Conservation (phyloP, 805 yeast species). For the Zygoascus biomembranicola region DNA sequence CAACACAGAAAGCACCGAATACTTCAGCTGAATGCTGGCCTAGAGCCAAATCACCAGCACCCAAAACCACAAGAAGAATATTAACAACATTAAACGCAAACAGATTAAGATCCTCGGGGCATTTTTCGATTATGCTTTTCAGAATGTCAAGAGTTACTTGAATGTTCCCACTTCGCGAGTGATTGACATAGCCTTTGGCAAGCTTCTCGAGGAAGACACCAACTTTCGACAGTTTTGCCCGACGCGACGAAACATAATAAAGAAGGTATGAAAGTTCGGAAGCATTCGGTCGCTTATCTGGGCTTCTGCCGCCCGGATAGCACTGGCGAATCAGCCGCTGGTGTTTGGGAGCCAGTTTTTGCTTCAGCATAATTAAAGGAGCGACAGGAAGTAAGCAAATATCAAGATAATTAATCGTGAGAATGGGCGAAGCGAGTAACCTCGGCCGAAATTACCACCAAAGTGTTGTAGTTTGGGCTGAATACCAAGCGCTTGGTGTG, state of each 20-base stretch:
- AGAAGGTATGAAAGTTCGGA: slow-evolving; percentile 82
- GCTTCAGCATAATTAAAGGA: slow-evolving; percentile 3
- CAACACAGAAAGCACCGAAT: slow-evolving; percentile 34
- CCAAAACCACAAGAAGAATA: slow-evolving; percentile 46
- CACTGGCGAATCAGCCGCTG: slow-evolving; percentile 86
- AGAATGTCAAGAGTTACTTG: slow-evolving; percentile 72
- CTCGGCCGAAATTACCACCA: too few species aligned
- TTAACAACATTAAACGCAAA: slow-evolving; percentile 63
- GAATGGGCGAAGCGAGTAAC: too few species aligned
- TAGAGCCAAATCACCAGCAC: slow-evolving; percentile 52
- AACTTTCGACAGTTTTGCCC: slow-evolving; percentile 84
- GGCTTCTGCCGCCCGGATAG: slow-evolving; percentile 81
- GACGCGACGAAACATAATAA: slow-evolving; percentile 83
- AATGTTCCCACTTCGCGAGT: slow-evolving; percentile 66
- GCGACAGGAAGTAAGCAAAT: neutral
- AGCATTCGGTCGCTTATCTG: slow-evolving; percentile 85
- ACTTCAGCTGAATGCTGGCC: slow-evolving; percentile 33
- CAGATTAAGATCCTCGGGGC: slow-evolving; percentile 76
- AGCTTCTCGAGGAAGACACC: slow-evolving; percentile 57
- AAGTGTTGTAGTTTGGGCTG: too few species aligned
- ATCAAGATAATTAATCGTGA: neutral
- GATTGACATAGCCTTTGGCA: slow-evolving; percentile 51
- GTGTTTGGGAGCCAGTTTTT: slow-evolving; percentile 55
- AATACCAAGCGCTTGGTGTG: too few species aligned
- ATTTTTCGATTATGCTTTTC: slow-evolving; percentile 58